Base-by-base conservation (phyloP, 2,329 filamentous ascomycete species). In the Calonectria henricotiae region DNA sequence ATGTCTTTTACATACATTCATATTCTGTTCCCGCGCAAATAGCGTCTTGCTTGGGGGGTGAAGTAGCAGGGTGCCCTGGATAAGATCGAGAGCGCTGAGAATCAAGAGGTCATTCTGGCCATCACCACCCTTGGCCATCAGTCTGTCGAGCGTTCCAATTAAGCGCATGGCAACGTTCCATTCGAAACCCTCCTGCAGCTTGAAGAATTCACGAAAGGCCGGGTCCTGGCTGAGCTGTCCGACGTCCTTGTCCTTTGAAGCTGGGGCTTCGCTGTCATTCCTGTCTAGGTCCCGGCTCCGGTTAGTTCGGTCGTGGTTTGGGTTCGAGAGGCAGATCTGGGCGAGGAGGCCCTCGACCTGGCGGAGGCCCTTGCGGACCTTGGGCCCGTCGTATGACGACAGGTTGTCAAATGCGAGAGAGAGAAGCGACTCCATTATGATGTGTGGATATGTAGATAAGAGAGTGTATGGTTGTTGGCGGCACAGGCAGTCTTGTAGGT, bases 331-430 rank as follows among this genome's bases (percentile, higher is more conserved):
- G 84, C 96, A 98, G 84, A 98, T 97, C 83, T 98, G 95, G 25
- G 96, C 96, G 62, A 98, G 89, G 54, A 98, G 89, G 37, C 95
- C 95, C 84, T 98, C 96, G 73, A 98, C 94, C 85, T 98, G 96
- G 75, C 94, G 93, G 75, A 98, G 85, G 62, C 96, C 96, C 85
- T 98, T 98, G 77, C 94, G 92, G 80, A 98, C 93, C 85, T 98
- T 98, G 81, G 89, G 88, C 68, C 92, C 91, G 78, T 98, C 95
- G 82, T 95, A 95, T 60, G 95, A 98, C 71, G 95, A 97, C 74
- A 98, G 92, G 84, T 97, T 97, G 86, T 98, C 95, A 84, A 98
- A 98, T 71, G 96, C 95, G 81, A 97, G 91, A 51, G 94, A 97
- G 67, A 98, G 88, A 32, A 98, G 89, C 63, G 93, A 91, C 86